phyloP scores from a whole-genome alignment of 345 rosid species.

The Geranium brycei region DNA sequence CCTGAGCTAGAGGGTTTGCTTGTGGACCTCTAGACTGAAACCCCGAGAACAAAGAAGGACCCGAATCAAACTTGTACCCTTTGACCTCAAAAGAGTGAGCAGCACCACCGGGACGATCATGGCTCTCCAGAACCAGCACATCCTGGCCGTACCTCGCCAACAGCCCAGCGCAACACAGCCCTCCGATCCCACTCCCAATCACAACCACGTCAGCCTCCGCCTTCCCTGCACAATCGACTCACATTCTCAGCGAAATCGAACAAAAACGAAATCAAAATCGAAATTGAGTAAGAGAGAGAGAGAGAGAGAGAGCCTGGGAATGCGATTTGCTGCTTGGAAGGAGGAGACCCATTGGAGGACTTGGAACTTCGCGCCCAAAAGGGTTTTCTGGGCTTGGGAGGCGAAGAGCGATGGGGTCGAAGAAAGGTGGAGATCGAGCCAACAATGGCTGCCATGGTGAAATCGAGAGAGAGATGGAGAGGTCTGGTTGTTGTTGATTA shows the following conservation, averaged over 20 bases:
- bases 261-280: not conserved
- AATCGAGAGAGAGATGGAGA: not conserved
- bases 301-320: slow-evolving; percentile 5
- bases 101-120: slow-evolving; percentile 77
- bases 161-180: slow-evolving; percentile 79
- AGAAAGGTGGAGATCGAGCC: slow-evolving; percentile 2
- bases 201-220: slow-evolving; percentile 80
- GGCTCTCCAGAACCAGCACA: slow-evolving; percentile 75
- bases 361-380: slow-evolving; percentile 32
- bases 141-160: slow-evolving; percentile 74
- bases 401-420: slow-evolving; percentile 12
- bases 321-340: slow-evolving; percentile 18
- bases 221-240: slow-evolving; percentile 32
- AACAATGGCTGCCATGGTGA: slow-evolving; percentile 2
- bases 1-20: slow-evolving; percentile 96
- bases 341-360: slow-evolving; percentile 30
- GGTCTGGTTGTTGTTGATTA: too few species aligned
- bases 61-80: slow-evolving; percentile 83
- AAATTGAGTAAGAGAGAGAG: slow-evolving; percentile 16
- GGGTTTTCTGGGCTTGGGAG: slow-evolving; percentile 16
- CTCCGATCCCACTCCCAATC: slow-evolving; percentile 83
- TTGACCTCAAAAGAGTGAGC: slow-evolving; percentile 76
- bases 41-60: slow-evolving; percentile 87
- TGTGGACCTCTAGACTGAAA: slow-evolving; percentile 81
- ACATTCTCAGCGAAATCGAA: too few species aligned